Conservation (phyloP, 306 rosid genomes). For the Ammopiptanthus mongolicus region DNA sequence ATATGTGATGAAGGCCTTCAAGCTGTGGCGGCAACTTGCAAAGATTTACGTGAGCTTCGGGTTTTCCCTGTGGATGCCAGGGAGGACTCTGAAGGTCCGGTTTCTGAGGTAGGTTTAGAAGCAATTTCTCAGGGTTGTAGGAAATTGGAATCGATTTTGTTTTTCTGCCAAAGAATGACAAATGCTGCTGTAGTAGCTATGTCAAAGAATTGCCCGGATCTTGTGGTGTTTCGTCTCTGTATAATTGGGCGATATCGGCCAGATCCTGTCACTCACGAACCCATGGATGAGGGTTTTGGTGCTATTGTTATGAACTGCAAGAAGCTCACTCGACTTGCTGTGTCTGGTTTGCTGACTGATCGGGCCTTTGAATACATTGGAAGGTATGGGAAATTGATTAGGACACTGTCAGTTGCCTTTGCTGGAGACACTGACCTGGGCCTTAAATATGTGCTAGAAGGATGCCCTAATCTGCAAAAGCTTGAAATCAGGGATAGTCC, state of each 20-base stretch:
- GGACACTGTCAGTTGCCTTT: constrained; percentile 85
- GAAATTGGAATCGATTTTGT: constrained; percentile 64
- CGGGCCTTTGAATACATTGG: constrained; percentile 68
- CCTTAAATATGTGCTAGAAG: constrained; percentile 70
- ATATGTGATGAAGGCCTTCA: constrained; percentile 82
- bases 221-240: constrained; percentile 81
- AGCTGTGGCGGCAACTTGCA: constrained; percentile 81
- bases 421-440: constrained; percentile 67
- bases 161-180: constrained; percentile 78
- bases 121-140: constrained; percentile 89
- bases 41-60: constrained; percentile 72
- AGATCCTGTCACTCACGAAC: constrained; percentile 51
- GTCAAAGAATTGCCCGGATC: constrained; percentile 83
- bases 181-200: constrained; percentile 85
- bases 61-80: constrained; percentile 62
- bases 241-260: constrained; percentile 76
- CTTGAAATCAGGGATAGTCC: constrained; percentile 92
- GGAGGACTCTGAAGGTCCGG: constrained; percentile 69
- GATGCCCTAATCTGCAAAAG: constrained; percentile 78
- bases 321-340: constrained; percentile 88
- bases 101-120: constrained; percentile 71
- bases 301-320: constrained; percentile 91
- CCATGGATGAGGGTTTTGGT: constrained; percentile 94
- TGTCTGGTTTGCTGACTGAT: constrained; percentile 81
- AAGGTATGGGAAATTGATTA: constrained; percentile 63